Evolutionary conservation across 1,284 basidiomycete species (phyloP), one percentile per base, ranked within the genome.

Genomic region (Athelia psychrophila): DNA sequence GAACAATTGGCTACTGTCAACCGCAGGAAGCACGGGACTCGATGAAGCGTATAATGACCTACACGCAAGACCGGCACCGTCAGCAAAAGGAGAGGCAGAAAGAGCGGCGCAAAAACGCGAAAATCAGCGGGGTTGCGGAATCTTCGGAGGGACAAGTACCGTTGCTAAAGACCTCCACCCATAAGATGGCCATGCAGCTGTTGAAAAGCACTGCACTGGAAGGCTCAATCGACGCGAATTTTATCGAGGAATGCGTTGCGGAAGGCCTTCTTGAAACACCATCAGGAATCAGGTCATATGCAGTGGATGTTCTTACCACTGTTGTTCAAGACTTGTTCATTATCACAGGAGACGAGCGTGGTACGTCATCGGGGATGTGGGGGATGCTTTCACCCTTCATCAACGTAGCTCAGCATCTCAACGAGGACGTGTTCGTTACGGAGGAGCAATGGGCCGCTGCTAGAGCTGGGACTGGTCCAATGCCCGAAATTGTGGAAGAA

Each of bases 111-210:
- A 5, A 30, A 30, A 30, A 30, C 27, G n/a, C 6, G 20, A 22
- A n/a, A 8, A 9, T 5, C 20, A 42, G 8, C 5, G n/a, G 8
- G 38, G 20, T 22, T 9, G n/a, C 33, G 33, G 8, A 42, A 42
- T 6, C 38, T 8, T 8, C 38, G 38, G 38, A 42, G 9, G 27
- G 13, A 30, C 8, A 22, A 36, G 12, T 4, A 12, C 47, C 25
- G 6, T 20, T 20, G 30, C 38, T 50, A 22, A 50, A 50, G 19
- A 50, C 44, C 40, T 24, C 40, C 6, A 50, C 49, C 10, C 49
- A 50, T n/a, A 50, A 50, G 42, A 44, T 50, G 49, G n/a, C 44
- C 19, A 3, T 50, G 20, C 49, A 50, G 42, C 49, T 44, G 12
- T 18, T 50, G 20, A 3, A 23, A 6, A 36, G 23, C 9, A 6